Percentiles rank a stretch among this genome's conserved stretches.
These are phyloP conservation scores for Cystobasidium onofrii DNA, from an alignment of 768 basidiomycete species.

Conservation along the genomic window DNA sequence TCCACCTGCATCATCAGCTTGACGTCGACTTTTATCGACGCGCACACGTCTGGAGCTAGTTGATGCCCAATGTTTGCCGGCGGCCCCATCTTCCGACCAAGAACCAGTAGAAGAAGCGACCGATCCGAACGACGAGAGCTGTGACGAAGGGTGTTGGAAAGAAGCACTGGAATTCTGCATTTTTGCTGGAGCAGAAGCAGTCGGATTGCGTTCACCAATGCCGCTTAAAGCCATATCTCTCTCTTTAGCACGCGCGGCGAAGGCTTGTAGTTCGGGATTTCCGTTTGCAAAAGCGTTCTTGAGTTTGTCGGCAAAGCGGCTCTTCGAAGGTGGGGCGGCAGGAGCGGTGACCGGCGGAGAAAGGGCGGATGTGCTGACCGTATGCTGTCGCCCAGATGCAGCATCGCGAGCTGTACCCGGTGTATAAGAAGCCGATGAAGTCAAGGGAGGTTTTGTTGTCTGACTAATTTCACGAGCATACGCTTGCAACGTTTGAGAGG, in stretches of 20 bases:
- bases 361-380: background rate
- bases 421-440: background rate
- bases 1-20: background rate
- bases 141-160: constrained; percentile 27
- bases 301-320: constrained; percentile 37
- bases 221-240: constrained; percentile 34
- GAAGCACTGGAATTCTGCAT: constrained; percentile 36
- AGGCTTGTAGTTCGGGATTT: constrained; percentile 41
- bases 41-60: constrained; percentile 35
- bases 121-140: constrained; percentile 35
- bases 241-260: constrained; percentile 38
- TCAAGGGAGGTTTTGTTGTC: constrained; percentile 16
- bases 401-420: background rate
- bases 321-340: background rate
- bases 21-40: constrained; percentile 25
- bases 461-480: constrained; percentile 39
- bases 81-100: constrained; percentile 32
- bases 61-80: constrained; percentile 36
- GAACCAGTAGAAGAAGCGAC: constrained; percentile 35
- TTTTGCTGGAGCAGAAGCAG: constrained; percentile 40
- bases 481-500: background rate
- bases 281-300: constrained; percentile 40
- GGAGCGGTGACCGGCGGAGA: background rate
- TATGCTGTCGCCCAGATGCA: background rate
- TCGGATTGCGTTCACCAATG: constrained; percentile 33